Evolutionary conservation across 805 yeast species (phyloP), one percentile per base, ranked within the genome.

Genomic region (Myxozyma vanderwaltii): DNA sequence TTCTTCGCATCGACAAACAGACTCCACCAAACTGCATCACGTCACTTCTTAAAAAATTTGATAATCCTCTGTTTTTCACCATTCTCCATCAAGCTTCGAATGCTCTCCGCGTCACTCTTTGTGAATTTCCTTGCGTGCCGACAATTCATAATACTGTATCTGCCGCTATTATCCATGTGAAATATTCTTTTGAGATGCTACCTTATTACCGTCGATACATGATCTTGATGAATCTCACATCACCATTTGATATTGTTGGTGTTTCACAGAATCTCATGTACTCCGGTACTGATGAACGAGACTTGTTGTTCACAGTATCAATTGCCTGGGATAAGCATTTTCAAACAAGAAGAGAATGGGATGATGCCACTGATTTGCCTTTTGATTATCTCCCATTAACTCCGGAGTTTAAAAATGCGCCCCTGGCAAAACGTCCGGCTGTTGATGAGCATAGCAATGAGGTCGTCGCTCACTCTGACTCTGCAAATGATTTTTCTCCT

Each of bases 121-220:
- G 64, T 51, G 57, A 61, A 19, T 61, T 59, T 35, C 64, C 64
- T 12, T 61, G 64, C 48, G 54, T 52, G 23, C 64, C 64, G 13
- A 59, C 64, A 4, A 53, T 59, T 40, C 59, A 61, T 27, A 61
- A 61, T 48, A 58, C 64, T n/a, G 64, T 59, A 15, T 24, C 46
- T 15, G 51, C 60, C 7, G 36, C 56, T n/a, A 33, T 61, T 29
- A 39, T 57, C 7, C 64, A 61, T 23, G 46, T 59, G n/a, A 61
- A 61, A 41, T 54, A 50, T 44, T 27, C 45, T 21, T 40, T 51
- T 26, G 17, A 24, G 12, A 40, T 29, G 44, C 47, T 48, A 19
- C 29, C 60, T 12, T 58, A 23, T 40, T 61, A 61, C 39, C 31
- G 54, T 21, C 51, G 64, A 21, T 44, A 47, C 45, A 49, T 51